These are phyloP conservation scores for Argentina anserina DNA, from an alignment of 306 rosid species.

Conservation along the genomic window DNA sequence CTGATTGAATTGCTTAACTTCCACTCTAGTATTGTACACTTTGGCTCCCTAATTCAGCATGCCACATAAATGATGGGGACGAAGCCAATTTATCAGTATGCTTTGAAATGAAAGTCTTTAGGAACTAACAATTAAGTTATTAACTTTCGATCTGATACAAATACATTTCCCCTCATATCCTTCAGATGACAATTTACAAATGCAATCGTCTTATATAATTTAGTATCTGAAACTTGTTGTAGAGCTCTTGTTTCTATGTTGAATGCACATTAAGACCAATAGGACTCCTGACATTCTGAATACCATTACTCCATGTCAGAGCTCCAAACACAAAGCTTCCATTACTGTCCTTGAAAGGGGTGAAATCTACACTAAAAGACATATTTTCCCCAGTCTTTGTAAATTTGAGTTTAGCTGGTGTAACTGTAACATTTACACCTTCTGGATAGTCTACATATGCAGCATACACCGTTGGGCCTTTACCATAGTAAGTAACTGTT, in stretches of 20 bases:
- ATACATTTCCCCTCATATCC: background rate
- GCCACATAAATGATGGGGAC: background rate
- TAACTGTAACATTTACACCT: constrained; percentile 46
- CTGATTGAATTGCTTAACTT: too few relatives aligned
- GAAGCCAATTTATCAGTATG: background rate
- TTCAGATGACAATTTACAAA: background rate
- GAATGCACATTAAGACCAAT: constrained; percentile 49
- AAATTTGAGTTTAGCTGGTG: constrained; percentile 37
- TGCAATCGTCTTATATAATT: background rate
- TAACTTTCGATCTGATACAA: background rate
- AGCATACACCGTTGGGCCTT: constrained; percentile 37
- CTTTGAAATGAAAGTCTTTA: background rate
- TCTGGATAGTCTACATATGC: constrained; percentile 46
- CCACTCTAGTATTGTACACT: background rate
- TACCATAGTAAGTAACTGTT: constrained; percentile 51
- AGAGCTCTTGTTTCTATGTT: constrained; percentile 20
- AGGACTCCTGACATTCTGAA: constrained; percentile 56
- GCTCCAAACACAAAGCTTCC: constrained; percentile 72
- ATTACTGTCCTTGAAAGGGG: constrained; percentile 44
- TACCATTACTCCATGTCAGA: constrained; percentile 60
- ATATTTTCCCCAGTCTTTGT: constrained; percentile 33
- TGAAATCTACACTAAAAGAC: constrained; percentile 44
- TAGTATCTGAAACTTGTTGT: background rate
- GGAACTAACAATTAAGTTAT: background rate
- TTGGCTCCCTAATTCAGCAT: background rate